A percentile compares a stretch with the other conserved stretches of the same genome.
phyloP scores from a whole-genome alignment of 306 rosid genomes.

The Inga leiocalycina region DNA sequence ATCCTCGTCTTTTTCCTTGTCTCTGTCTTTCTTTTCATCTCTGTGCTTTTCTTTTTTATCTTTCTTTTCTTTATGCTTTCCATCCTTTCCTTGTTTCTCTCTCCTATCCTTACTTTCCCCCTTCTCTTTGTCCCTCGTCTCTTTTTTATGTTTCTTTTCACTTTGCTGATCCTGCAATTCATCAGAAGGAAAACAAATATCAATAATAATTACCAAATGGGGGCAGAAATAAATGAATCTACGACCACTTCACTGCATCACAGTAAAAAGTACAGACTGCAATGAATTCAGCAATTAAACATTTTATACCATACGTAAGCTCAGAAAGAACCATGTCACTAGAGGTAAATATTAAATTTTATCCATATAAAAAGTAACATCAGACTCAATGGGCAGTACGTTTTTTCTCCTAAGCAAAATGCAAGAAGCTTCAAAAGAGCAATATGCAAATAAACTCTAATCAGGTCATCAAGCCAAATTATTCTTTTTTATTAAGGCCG shows the following conservation, averaged over 20 bases:
- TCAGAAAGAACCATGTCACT: not conserved
- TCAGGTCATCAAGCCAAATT: not conserved
- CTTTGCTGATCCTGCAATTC: constrained; percentile 67
- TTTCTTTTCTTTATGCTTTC: constrained; percentile 71
- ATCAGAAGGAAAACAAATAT: not conserved
- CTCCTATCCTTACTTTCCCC: constrained; percentile 71
- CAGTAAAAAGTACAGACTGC: not conserved
- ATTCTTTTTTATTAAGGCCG: not conserved
- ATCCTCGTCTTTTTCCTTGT: constrained; percentile 50
- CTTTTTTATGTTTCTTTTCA: constrained; percentile 77
- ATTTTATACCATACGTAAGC: not conserved
- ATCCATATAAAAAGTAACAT: not conserved
- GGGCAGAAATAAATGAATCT: constrained; percentile 7
- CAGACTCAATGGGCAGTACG: not conserved
- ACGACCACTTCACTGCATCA: not conserved
- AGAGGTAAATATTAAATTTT: not conserved
- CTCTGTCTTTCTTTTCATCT: constrained; percentile 73
- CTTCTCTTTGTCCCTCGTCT: constrained; percentile 78
- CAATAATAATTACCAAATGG: constrained; percentile 6
- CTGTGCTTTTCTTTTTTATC: constrained; percentile 73
- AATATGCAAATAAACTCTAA: not conserved
- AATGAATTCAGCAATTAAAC: not conserved
- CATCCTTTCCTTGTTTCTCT: constrained; percentile 75
- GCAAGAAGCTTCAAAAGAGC: constrained; percentile 3
- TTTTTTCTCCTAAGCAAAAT: not conserved